A percentile compares a stretch with the other conserved stretches of the same genome.
Evolutionary conservation across 148 eudicot species (phyloP).

Genomic region (Tetragonia tetragonoides): DNA sequence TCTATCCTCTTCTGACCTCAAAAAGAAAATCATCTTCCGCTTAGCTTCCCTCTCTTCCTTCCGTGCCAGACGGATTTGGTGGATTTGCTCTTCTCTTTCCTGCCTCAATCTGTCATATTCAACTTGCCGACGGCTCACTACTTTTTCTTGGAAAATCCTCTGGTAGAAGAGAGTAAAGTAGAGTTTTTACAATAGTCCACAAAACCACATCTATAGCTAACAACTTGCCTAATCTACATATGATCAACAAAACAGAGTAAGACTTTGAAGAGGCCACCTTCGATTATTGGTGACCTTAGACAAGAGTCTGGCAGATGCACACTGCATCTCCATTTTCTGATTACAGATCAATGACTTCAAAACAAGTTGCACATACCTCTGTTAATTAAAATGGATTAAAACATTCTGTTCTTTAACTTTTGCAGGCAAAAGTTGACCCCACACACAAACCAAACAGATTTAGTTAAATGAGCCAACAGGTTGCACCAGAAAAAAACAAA

Average conservation of each 20-base stretch:
- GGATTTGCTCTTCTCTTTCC: slow-evolving; percentile 58
- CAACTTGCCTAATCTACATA: background rate
- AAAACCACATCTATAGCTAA: background rate
- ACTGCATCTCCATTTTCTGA: background rate
- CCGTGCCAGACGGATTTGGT: slow-evolving; percentile 48
- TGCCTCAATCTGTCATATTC: slow-evolving; percentile 58
- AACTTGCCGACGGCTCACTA: slow-evolving; percentile 42
- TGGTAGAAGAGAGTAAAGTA: slow-evolving; percentile 21
- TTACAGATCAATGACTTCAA: background rate
- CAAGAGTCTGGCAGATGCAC: background rate
- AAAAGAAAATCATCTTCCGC: slow-evolving; percentile 66
- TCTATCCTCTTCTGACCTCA: slow-evolving; percentile 71
- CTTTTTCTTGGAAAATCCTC: slow-evolving; percentile 55
- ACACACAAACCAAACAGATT: too few relatives aligned
- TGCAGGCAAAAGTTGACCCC: too few relatives aligned
- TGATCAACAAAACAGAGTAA: background rate
- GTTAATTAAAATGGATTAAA: too few relatives aligned
- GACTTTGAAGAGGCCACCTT: background rate
- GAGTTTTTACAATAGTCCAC: background rate
- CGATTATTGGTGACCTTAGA: background rate
- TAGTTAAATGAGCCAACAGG: too few relatives aligned
- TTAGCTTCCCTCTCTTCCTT: slow-evolving; percentile 56
- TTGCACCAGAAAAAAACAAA: too few relatives aligned
- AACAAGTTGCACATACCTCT: background rate
- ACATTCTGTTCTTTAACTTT: too few relatives aligned